These are phyloP conservation scores for Psilocybe sp. DNA, from an alignment of 768 basidiomycete genomes.

Conservation along the genomic window DNA sequence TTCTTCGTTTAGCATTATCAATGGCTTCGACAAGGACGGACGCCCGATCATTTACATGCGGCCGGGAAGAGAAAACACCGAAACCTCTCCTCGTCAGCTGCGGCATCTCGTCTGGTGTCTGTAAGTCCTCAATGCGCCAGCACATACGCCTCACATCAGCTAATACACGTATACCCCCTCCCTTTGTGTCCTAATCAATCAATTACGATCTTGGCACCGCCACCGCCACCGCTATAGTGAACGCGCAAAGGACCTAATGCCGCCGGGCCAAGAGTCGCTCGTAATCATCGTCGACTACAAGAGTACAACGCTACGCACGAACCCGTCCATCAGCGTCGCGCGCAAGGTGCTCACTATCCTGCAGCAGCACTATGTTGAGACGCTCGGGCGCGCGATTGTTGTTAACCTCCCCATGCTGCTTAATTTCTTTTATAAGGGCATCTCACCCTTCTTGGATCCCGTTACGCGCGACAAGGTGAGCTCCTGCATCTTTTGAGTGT, in stretches of 20 bases:
- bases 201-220: too few species aligned
- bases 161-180: neutral
- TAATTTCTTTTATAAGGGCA: constrained; percentile 79
- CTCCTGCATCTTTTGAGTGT: neutral
- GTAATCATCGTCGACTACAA: constrained; percentile 87
- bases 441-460: constrained; percentile 84
- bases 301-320: constrained; percentile 75
- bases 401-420: constrained; percentile 77
- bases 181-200: too few species aligned
- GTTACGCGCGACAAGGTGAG: constrained; percentile 82
- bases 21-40: constrained; percentile 83
- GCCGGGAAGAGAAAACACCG: constrained; percentile 84
- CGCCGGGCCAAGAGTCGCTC: constrained; percentile 77
- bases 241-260: constrained; percentile 87
- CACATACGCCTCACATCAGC: neutral
- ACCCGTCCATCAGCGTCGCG: constrained; percentile 79
- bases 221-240: constrained; percentile 45
- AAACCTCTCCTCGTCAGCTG: constrained; percentile 72
- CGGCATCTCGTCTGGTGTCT: constrained; percentile 85
- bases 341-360: constrained; percentile 77
- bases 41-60: constrained; percentile 90
- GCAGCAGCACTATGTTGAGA: constrained; percentile 88
- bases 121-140: constrained; percentile 44
- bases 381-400: constrained; percentile 80
- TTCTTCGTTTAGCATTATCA: constrained; percentile 54